Evolutionary conservation across 2,329 filamentous ascomycete genomes (phyloP), one percentile per base, ranked within the genome.

Genomic region (Periconia sp.): DNA sequence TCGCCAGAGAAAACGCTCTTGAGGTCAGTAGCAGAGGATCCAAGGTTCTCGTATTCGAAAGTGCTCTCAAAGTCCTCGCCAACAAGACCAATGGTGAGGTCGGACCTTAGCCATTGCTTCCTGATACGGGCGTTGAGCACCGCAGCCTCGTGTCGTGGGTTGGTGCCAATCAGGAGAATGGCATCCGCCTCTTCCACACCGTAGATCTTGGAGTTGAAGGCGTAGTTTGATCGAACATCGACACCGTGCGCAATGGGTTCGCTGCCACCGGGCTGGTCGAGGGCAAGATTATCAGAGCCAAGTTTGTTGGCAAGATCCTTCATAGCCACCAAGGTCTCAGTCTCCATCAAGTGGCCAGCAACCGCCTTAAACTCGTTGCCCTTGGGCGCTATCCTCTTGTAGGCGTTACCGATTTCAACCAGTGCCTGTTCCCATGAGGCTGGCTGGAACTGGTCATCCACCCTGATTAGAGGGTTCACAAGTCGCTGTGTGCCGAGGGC

Each of bases 261-360:
- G 76, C 84, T 88, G 58, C 94, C 94, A 52, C 86, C 85, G 40
- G 92, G 90, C 71, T 92, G 92, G 73, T 99, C 94, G 43, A 97
- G 85, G 57, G 92, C 91, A 56, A 99, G 82, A 76, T 97, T 99
- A 65, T 99, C 94, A 2, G 94, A 97, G 57, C 92, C 92, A 59
- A 99, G 89, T 77, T 88, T 93, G 83, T 99, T 99, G 66, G 92
- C 91, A 61, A 99, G 82, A 69, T 99, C 94, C 82, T 99, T 99
- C 81, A 96, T 91, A 51, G 93, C 93, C 57, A 97, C 93, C 61
- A 99, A 82, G 18, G 92, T 90, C 79, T 99, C 94, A 8, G 91
- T 89, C 74, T 99, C 94, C 47, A 90, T 88, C 46, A 99, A 84
- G 67, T 93, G 91, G 66, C 94, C 94, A 63, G 93, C 91, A 71